Percentiles rank a stretch among this genome's conserved stretches.
Conservation (phyloP, 768 basidiomycete genomes). For the Lactifluus rugatus region DNA sequence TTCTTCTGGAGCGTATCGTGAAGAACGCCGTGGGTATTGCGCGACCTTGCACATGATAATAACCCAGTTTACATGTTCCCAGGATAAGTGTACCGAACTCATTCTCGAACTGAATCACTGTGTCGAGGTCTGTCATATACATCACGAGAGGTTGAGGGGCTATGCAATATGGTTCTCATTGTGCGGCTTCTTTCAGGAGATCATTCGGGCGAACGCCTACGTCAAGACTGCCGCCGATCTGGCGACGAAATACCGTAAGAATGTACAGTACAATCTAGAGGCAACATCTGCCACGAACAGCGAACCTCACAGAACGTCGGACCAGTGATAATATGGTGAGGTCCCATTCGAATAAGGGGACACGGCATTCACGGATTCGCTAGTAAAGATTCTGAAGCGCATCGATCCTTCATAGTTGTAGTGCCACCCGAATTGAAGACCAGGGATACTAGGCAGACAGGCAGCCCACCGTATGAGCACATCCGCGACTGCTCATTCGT, state of each 20-base stretch:
- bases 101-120: slow-evolving; percentile 83
- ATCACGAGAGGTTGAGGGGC: not conserved
- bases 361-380: not conserved
- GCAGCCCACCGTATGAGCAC: not conserved
- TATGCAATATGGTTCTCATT: not conserved
- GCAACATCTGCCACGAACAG: slow-evolving; percentile 38
- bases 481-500: not conserved
- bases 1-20: slow-evolving; percentile 80
- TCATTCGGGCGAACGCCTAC: slow-evolving; percentile 64
- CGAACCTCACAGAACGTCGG: slow-evolving; percentile 1
- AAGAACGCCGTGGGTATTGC: slow-evolving; percentile 61
- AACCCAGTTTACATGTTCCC: not conserved
- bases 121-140: slow-evolving; percentile 51
- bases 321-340: not conserved
- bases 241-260: slow-evolving; percentile 80
- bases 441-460: not conserved
- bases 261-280: slow-evolving; percentile 87
- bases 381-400: not conserved
- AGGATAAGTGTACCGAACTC: slow-evolving; percentile 92
- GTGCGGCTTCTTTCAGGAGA: slow-evolving; percentile 42
- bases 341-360: not conserved
- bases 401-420: not conserved
- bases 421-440: not conserved
- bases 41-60: not conserved
- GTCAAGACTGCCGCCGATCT: slow-evolving; percentile 78